Evolutionary conservation across 306 rosid species (phyloP).

Genomic region (Citrullus colocynthis): DNA sequence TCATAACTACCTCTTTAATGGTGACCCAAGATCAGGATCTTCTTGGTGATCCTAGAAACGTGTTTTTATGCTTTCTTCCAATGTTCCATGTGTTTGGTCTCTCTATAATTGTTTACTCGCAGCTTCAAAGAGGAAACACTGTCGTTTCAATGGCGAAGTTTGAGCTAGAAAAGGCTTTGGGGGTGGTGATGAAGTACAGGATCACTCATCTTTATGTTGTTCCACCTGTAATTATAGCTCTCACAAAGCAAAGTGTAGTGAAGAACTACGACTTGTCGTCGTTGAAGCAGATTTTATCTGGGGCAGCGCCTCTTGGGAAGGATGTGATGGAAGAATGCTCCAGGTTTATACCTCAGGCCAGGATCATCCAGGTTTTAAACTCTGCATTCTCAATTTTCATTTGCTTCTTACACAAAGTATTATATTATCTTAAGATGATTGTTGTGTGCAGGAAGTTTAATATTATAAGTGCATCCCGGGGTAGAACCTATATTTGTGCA

Average conservation of each 20-base stretch:
- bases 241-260: constrained; percentile 14
- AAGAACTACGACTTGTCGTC: constrained; percentile 26
- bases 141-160: constrained; percentile 28
- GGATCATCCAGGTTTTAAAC: constrained; percentile 19
- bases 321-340: constrained; percentile 30
- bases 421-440: neutral
- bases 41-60: constrained; percentile 17
- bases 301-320: constrained; percentile 30
- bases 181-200: constrained; percentile 20
- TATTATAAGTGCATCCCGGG: no score
- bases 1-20: constrained; percentile 26
- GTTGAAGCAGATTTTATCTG: constrained; percentile 15
- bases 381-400: neutral
- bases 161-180: constrained; percentile 18
- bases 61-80: constrained; percentile 30
- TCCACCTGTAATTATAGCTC: constrained; percentile 29
- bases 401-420: neutral
- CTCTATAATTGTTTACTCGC: constrained; percentile 12
- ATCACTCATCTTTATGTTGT: constrained; percentile 24
- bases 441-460: no score
- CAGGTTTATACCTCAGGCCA: constrained; percentile 11
- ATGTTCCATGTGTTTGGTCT: constrained; percentile 37
- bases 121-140: constrained; percentile 28
- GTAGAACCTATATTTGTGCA: no score
- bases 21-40: constrained; percentile 20